Conservation (phyloP, 2,329 filamentous ascomycete species). For the Karstenula rhodostoma region DNA sequence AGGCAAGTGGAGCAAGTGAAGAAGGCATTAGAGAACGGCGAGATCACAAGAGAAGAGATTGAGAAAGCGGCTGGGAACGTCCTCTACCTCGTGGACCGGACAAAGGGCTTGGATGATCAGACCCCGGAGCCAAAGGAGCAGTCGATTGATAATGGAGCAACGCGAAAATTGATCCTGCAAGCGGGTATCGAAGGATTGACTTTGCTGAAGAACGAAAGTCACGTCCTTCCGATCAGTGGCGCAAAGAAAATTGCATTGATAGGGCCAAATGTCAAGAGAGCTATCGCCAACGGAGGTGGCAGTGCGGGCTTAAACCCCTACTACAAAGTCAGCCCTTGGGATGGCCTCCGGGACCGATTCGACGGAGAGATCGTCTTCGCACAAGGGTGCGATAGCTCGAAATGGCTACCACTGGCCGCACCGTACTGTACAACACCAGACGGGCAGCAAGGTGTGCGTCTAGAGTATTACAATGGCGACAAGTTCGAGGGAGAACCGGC, state of each 20-base stretch:
- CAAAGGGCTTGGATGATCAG: constrained; percentile 66
- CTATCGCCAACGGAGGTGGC: constrained; percentile 73
- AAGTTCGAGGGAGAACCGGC: constrained; percentile 66
- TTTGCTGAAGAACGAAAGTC: constrained; percentile 69
- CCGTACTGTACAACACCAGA: constrained; percentile 64
- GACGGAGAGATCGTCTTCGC: constrained; percentile 67
- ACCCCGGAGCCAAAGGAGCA: constrained; percentile 65
- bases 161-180: constrained; percentile 66
- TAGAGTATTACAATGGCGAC: constrained; percentile 72
- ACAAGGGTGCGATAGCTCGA: constrained; percentile 69
- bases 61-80: constrained; percentile 61
- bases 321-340: constrained; percentile 70
- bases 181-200: constrained; percentile 70
- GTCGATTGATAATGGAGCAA: constrained; percentile 62
- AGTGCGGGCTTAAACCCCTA: constrained; percentile 74
- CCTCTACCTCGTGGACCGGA: constrained; percentile 68
- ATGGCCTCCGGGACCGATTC: constrained; percentile 66
- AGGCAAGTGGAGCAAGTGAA: constrained; percentile 47
- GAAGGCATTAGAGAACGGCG: constrained; percentile 44
- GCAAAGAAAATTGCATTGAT: constrained; percentile 70
- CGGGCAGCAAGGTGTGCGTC: constrained; percentile 67
- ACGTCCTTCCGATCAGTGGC: constrained; percentile 65
- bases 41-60: constrained; percentile 58
- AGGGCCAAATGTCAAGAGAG: constrained; percentile 71
- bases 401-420: constrained; percentile 71